Evolutionary conservation across 306 rosid species (phyloP), one percentile per base, ranked within the genome.

Genomic region (Pyrus pyrifolia): DNA sequence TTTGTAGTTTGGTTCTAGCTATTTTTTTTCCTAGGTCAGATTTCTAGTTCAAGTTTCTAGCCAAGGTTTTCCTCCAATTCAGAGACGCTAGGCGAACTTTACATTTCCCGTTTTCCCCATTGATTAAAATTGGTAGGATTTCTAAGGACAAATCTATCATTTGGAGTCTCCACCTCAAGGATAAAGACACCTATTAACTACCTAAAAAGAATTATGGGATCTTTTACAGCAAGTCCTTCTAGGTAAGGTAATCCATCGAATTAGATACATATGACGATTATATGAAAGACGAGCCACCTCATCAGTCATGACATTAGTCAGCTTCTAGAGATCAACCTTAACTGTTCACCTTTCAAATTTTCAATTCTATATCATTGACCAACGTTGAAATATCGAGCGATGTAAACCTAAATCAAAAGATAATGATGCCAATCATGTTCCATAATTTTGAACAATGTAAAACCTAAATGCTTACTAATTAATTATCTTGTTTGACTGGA

Each of bases 401-500:
- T 71, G 66, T 53, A 60, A 69, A 61, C 64, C 76, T 59, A 80
- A 53, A 78, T 22, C 31, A 79, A 75, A 74, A 71, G 79, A 72
- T 76, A 67, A 67, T 79, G 81, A 77, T 82, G 78, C 53, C 40
- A 78, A 75, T 23, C 23, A 18, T 8, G 22, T 30, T 38, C 27
- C 7, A 14, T 63, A 12, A 58, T 29, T 64, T 61, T 66, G 53
- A 35, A 35, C 72, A 25, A 42, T 27, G 35, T 29, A 60, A 64
- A 22, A 23, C 70, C 18, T 49, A 62, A 63, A 73, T 58, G 59
- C 58, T 25, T 31, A 44, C 55, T 65, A 59, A 74, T 35, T 35
- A 35, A 35, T 35, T 78, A 23, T 52, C 73, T 31, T 73, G 58
- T 79, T 87, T 85, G 90, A 78, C 85, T 40, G 70, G 58, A 35